A percentile compares a stretch with the other conserved stretches of the same genome.
Conservation (phyloP, 2,329 filamentous ascomycete genomes). For the Cercospora nicotianae region DNA sequence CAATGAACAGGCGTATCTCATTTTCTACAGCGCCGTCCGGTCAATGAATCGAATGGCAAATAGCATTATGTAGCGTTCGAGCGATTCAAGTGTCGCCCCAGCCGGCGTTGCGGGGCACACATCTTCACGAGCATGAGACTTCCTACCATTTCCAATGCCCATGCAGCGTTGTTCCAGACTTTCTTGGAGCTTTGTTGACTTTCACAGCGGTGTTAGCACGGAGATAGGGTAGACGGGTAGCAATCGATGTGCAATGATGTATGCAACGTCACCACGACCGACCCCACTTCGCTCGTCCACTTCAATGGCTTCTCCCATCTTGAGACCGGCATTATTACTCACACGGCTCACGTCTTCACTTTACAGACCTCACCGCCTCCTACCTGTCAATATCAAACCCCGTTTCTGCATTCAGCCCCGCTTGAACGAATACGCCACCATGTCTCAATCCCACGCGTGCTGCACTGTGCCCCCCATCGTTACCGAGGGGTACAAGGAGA, state of each 20-base stretch:
- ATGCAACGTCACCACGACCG: slow-evolving; percentile 4
- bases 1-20: slow-evolving; percentile 65
- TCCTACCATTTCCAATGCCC: not conserved
- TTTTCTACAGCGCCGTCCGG: slow-evolving; percentile 54
- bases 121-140: not conserved
- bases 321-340: not conserved
- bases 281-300: slow-evolving; percentile 3
- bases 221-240: slow-evolving; percentile 4
- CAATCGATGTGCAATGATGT: slow-evolving; percentile 3
- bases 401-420: not conserved
- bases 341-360: not conserved
- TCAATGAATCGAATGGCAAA: slow-evolving; percentile 13
- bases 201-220: not conserved
- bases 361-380: not conserved
- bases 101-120: not conserved
- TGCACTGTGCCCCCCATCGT: slow-evolving; percentile 54
- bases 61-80: slow-evolving; percentile 11
- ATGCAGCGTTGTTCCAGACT: not conserved
- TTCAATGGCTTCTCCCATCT: slow-evolving; percentile 3
- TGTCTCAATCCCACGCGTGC: slow-evolving; percentile 34
- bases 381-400: not conserved
- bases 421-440: not conserved
- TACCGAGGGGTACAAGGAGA: slow-evolving; percentile 54
- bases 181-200: not conserved
- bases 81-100: not conserved